These are phyloP conservation scores for Candida tallmaniae DNA, from an alignment of 805 yeast genomes.

Conservation along the genomic window DNA sequence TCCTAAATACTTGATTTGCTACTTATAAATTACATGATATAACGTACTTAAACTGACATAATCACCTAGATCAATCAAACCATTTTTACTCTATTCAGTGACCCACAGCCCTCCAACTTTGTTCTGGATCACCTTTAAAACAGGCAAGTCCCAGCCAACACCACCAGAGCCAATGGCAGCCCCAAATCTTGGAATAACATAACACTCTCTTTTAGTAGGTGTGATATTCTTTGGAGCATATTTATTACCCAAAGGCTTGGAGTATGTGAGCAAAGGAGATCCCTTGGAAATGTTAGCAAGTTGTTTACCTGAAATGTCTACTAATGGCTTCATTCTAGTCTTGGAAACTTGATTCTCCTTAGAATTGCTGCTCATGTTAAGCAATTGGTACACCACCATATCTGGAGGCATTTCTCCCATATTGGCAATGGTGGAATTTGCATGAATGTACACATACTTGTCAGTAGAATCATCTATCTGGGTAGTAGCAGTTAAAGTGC, in stretches of 20 bases:
- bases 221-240: slow-evolving; percentile 71
- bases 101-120: slow-evolving; percentile 70
- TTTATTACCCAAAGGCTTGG: slow-evolving; percentile 90
- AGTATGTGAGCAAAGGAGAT: slow-evolving; percentile 71
- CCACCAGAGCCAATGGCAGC: slow-evolving; percentile 80
- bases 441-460: slow-evolving; percentile 72
- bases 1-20: not conserved
- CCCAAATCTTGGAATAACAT: slow-evolving; percentile 88
- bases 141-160: slow-evolving; percentile 85
- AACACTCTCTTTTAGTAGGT: slow-evolving; percentile 72
- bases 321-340: slow-evolving; percentile 69
- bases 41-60: too few relatives aligned
- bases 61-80: too few relatives aligned
- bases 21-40: too few relatives aligned
- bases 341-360: slow-evolving; percentile 35
- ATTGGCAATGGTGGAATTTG: slow-evolving; percentile 59
- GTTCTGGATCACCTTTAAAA: slow-evolving; percentile 69
- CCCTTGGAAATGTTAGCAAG: slow-evolving; percentile 71
- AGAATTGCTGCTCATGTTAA: slow-evolving; percentile 52
- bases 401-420: slow-evolving; percentile 73
- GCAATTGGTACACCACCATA: slow-evolving; percentile 66
- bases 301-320: slow-evolving; percentile 70
- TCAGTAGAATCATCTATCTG: slow-evolving; percentile 38
- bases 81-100: slow-evolving; percentile 11
- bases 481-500: slow-evolving; percentile 43